Evolutionary conservation across 2,329 filamentous ascomycete genomes (phyloP).

Genomic region (Colletotrichum abscissum): DNA sequence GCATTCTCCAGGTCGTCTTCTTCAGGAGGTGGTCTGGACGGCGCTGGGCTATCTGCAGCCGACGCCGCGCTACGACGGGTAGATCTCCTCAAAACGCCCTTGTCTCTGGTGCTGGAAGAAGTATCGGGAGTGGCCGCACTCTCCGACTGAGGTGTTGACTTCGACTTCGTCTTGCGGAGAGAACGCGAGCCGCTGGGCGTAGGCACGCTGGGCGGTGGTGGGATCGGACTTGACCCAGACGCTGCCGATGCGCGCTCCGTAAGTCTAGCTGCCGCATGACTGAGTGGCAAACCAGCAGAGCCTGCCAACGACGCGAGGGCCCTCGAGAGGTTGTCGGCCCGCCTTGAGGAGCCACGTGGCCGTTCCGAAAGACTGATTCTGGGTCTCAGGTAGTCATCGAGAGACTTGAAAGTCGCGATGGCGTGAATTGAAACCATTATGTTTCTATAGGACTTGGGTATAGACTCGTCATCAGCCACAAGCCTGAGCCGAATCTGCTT

Average conservation of each 20-base stretch:
- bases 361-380: constrained; percentile 86
- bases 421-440: constrained; percentile 99
- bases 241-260: constrained; percentile 56
- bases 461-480: constrained; percentile 89
- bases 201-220: constrained; percentile 48
- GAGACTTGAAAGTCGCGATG: constrained; percentile 95
- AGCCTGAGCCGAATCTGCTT: constrained; percentile 94
- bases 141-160: constrained; percentile 54
- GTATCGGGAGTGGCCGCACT: constrained; percentile 56
- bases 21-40: constrained; percentile 63
- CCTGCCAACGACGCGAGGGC: constrained; percentile 83
- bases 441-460: constrained; percentile 87
- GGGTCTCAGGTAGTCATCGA: constrained; percentile 95
- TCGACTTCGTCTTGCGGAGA: constrained; percentile 59
- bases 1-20: constrained; percentile 74
- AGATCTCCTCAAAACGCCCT: constrained; percentile 69
- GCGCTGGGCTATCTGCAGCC: constrained; percentile 62
- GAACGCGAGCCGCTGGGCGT: constrained; percentile 57
- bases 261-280: constrained; percentile 57
- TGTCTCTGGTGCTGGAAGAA: constrained; percentile 65
- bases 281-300: constrained; percentile 71
- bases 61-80: constrained; percentile 66
- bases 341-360: constrained; percentile 67
- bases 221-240: constrained; percentile 48
- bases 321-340: constrained; percentile 72